phyloP scores from a whole-genome alignment of 192 early-diverging fungal genomes.

The Spizellomyces sp. region DNA sequence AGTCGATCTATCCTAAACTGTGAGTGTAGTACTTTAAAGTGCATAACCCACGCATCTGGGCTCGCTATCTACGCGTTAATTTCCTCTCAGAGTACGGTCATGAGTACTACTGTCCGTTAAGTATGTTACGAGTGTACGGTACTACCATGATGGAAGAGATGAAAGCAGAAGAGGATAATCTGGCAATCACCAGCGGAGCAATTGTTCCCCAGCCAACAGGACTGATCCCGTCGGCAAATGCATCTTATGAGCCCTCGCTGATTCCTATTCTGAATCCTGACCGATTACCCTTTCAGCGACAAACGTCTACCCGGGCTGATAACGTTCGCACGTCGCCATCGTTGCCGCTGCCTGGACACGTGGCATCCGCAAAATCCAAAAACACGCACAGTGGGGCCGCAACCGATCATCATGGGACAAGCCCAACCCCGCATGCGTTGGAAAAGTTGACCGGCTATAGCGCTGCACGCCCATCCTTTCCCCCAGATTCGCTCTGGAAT shows the following conservation, averaged over 20 bases:
- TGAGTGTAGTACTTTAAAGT: conserved; percentile 81
- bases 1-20: not conserved
- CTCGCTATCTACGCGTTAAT: conserved; percentile 85
- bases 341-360: not conserved
- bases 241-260: not conserved
- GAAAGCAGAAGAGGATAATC: conserved; percentile 63
- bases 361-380: no score
- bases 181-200: not conserved
- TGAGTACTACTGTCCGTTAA: conserved; percentile 95
- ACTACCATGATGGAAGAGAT: conserved; percentile 83
- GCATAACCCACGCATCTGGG: conserved; percentile 71
- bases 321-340: not conserved
- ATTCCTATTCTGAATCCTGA: not conserved
- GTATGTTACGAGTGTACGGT: conserved; percentile 83
- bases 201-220: not conserved
- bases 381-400: no score
- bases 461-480: no score
- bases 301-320: not conserved
- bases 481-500: no score
- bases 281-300: not conserved
- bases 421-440: not conserved
- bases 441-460: not conserved
- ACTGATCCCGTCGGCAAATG: not conserved
- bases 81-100: conserved; percentile 86
- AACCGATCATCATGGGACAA: no score